A percentile compares a stretch with the other conserved stretches of the same genome.
Conservation (phyloP, 176 grass and related monocot species). For the Ampelocalamus luodianensis region DNA sequence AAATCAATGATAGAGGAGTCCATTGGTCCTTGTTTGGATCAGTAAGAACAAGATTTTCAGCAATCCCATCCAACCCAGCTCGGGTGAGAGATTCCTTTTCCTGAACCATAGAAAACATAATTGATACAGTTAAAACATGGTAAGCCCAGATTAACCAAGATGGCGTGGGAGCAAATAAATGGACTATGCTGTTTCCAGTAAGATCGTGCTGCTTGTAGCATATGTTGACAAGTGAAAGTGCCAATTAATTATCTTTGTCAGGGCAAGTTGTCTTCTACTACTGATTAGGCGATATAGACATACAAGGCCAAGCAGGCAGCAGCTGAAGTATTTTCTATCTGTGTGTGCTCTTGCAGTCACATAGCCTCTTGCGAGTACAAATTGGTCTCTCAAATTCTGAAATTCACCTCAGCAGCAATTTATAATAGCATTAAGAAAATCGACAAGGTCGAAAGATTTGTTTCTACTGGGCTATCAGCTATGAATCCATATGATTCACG, state of each 20-base stretch:
- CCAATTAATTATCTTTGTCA: background rate
- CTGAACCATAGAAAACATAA: conserved; percentile 52
- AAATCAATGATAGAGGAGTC: conserved; percentile 72
- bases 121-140: conserved; percentile 24
- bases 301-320: background rate
- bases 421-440: background rate
- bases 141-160: background rate
- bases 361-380: background rate
- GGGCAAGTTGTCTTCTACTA: background rate
- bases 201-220: background rate
- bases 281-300: background rate
- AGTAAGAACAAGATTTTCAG: conserved; percentile 57
- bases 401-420: background rate
- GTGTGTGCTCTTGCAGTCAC: background rate
- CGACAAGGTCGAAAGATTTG: background rate
- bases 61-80: conserved; percentile 63
- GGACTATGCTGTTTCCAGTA: background rate
- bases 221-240: background rate
- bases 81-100: conserved; percentile 77
- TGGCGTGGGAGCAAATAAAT: background rate
- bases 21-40: conserved; percentile 67
- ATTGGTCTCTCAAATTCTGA: background rate
- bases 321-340: background rate
- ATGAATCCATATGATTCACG: conserved; percentile 15
- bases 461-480: background rate